Percentiles rank a stretch among this genome's conserved stretches.
These are phyloP conservation scores for Cenchrus americanus DNA, from an alignment of 176 grass and related monocot species.

Conservation along the genomic window DNA sequence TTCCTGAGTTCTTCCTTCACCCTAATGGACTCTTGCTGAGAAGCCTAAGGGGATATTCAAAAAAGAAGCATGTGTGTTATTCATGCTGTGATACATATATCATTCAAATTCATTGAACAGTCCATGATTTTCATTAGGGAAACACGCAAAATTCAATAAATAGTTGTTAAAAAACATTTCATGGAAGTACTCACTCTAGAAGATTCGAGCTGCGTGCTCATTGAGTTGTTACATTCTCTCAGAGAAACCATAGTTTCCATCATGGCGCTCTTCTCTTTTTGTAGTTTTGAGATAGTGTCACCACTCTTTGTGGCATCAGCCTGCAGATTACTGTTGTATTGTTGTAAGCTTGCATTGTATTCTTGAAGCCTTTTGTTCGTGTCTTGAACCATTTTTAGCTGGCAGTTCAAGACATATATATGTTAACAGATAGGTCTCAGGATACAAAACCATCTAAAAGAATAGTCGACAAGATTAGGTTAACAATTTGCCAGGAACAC, in stretches of 20 bases:
- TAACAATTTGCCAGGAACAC: constrained; percentile 33
- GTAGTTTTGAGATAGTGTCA: constrained; percentile 68
- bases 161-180: not conserved
- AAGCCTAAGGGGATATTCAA: constrained; percentile 50
- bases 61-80: not conserved
- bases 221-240: constrained; percentile 63
- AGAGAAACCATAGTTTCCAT: constrained; percentile 66
- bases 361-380: constrained; percentile 77
- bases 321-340: constrained; percentile 94
- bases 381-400: constrained; percentile 92
- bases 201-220: constrained; percentile 79
- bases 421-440: not conserved
- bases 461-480: not conserved
- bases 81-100: not conserved
- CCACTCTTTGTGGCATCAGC: constrained; percentile 73
- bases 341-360: constrained; percentile 86
- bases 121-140: not conserved
- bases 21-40: constrained; percentile 80
- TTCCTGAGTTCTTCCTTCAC: constrained; percentile 75
- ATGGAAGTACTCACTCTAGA: constrained; percentile 54
- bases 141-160: not conserved
- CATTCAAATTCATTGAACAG: not conserved
- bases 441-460: constrained; percentile 6
- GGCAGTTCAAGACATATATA: constrained; percentile 23
- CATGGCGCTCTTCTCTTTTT: constrained; percentile 87